These are phyloP conservation scores for Brachypodium distachyon DNA, from an alignment of 202 grass and related monocot genomes.

Conservation along the genomic window DNA sequence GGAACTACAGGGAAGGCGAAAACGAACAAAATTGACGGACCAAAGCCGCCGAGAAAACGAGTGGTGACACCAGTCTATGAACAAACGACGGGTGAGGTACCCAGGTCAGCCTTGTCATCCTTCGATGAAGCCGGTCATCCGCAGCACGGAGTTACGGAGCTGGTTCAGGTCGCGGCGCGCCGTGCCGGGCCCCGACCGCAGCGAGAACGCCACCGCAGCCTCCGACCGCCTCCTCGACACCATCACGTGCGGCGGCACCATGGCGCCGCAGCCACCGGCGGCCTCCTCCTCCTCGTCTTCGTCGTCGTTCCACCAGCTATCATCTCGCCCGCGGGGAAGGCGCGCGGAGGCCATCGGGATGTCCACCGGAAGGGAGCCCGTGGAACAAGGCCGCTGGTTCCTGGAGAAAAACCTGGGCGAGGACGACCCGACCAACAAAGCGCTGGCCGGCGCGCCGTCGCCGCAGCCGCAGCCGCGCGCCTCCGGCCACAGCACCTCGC, in stretches of 20 bases:
- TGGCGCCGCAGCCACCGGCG: background rate
- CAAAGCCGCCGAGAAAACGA: background rate
- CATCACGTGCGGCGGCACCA: slow-evolving; percentile 69
- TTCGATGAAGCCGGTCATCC: slow-evolving; percentile 70
- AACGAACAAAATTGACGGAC: slow-evolving; percentile 2
- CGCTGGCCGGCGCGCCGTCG: background rate
- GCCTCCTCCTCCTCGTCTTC: background rate
- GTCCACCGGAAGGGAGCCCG: slow-evolving; percentile 25
- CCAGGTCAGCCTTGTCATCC: slow-evolving; percentile 33
- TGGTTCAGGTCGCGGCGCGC: slow-evolving; percentile 47
- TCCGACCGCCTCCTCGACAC: slow-evolving; percentile 21
- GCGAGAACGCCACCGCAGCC: slow-evolving; percentile 17
- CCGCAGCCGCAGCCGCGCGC: background rate
- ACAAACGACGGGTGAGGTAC: background rate
- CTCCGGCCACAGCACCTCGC: slow-evolving; percentile 65
- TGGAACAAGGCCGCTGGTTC: no score
- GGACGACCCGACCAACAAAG: background rate
- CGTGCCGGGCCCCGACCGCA: slow-evolving; percentile 36
- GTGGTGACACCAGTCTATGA: background rate
- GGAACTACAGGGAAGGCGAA: background rate
- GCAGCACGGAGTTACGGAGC: slow-evolving; percentile 40
- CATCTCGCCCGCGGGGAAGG: background rate
- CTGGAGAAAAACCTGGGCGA: background rate
- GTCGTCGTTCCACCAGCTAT: background rate
- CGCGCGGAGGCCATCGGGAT: slow-evolving; percentile 30